A percentile compares a stretch with the other conserved stretches of the same genome.
phyloP scores from a whole-genome alignment of 2,329 filamentous ascomycete genomes.

The Penicillium sumatraense region DNA sequence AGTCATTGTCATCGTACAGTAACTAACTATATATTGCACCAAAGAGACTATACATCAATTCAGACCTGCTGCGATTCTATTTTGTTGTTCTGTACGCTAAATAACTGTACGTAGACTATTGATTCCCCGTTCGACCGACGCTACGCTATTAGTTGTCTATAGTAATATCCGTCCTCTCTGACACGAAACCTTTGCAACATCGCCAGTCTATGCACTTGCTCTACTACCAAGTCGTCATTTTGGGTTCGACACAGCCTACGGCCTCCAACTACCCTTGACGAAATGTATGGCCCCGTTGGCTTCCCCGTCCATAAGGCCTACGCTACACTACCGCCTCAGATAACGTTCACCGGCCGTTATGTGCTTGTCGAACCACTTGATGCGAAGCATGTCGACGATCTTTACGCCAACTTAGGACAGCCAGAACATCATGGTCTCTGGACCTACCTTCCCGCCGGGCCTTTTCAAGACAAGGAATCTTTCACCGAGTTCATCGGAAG shows the following conservation, averaged over 20 bases:
- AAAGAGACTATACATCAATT: background rate
- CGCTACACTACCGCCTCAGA: slow-evolving; percentile 12
- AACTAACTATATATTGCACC: background rate
- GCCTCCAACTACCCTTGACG: background rate
- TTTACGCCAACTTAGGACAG: slow-evolving; percentile 25
- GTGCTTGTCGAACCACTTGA: slow-evolving; percentile 26
- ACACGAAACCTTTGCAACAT: background rate
- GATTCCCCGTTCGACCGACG: background rate
- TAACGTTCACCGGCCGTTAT: slow-evolving; percentile 11
- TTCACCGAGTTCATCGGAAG: slow-evolving; percentile 32
- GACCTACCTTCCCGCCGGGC: slow-evolving; percentile 42
- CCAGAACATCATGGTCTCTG: slow-evolving; percentile 33
- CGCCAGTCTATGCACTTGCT: background rate
- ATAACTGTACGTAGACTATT: background rate
- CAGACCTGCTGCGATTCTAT: background rate
- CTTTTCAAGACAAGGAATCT: slow-evolving; percentile 31
- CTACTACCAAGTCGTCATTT: background rate
- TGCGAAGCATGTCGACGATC: slow-evolving; percentile 23
- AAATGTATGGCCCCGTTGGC: slow-evolving; percentile 13
- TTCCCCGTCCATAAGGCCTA: slow-evolving; percentile 7
- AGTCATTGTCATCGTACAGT: background rate
- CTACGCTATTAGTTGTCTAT: background rate
- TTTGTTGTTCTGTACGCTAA: background rate
- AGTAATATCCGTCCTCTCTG: background rate
- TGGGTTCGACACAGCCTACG: background rate